These are phyloP conservation scores for Paecilomyces sp. DNA, from an alignment of 2,329 filamentous ascomycete species.

Conservation along the genomic window DNA sequence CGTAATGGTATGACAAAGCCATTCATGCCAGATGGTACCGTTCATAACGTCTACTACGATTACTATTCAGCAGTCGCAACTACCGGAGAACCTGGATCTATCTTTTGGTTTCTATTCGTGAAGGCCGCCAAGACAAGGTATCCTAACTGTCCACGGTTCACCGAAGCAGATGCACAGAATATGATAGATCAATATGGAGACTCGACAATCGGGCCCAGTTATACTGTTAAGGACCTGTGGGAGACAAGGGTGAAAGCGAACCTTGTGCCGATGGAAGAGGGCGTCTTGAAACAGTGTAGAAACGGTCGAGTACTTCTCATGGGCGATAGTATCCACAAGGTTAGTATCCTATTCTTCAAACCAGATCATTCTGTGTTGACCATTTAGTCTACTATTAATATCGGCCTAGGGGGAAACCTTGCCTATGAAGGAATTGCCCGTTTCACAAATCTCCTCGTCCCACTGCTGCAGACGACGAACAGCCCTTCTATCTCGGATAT, in stretches of 20 bases:
- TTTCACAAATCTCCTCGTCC: conserved; percentile 22
- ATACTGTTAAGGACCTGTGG: conserved; percentile 13
- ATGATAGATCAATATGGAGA: conserved; percentile 5
- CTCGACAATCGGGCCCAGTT: conserved; percentile 10
- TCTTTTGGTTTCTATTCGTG: conserved; percentile 14
- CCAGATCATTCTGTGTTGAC: conserved; percentile 5
- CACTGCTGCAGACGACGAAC: conserved; percentile 7
- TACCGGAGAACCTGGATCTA: conserved; percentile 7
- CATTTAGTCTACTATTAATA: conserved; percentile 14
- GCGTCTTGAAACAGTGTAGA: conserved; percentile 8
- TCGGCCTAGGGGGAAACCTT: conserved; percentile 30
- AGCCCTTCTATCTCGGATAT: conserved; percentile 10
- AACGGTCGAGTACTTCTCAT: conserved; percentile 10
- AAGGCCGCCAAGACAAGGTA: conserved; percentile 5
- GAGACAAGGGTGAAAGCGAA: conserved; percentile 8
- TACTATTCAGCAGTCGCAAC: conserved; percentile 8
- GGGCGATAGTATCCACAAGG: conserved; percentile 14
- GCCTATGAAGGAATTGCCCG: conserved; percentile 31
- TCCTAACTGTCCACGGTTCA: conserved; percentile 8
- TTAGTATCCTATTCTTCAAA: not conserved
- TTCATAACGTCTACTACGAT: conserved; percentile 9
- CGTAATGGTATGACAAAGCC: conserved; percentile 1
- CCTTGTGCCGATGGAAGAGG: conserved; percentile 13
- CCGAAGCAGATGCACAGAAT: conserved; percentile 8
- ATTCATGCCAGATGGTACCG: conserved; percentile 5